Base-by-base conservation (phyloP, 2,329 filamentous ascomycete genomes). In the Fusarium buxicola region DNA sequence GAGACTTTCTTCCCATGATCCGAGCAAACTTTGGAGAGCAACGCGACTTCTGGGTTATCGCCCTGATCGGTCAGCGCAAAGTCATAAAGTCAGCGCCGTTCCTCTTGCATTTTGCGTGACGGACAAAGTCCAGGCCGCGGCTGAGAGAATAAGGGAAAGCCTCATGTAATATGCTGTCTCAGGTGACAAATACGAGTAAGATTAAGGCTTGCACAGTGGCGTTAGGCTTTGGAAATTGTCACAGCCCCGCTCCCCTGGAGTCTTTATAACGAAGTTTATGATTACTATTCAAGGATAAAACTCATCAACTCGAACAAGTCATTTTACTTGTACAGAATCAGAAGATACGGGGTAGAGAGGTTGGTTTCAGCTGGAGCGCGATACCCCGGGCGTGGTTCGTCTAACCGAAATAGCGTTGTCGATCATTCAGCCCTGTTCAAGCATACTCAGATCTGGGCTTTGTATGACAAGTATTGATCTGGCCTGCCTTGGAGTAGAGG, bases 61-160 rank as follows among this genome's bases (percentile, higher is more conserved):
- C 60, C 56, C 40, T 72, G 64, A 28, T 66, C 63, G 28, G 46
- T 43, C 24, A 69, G 55, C n/a, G n/a, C n/a, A n/a, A n/a, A n/a
- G n/a, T n/a, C 18, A 62, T 34, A 35, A 65, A 68, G 50, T 69
- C 68, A n/a, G 55, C 46, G n/a, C 52, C 63, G 8, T 59, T 28
- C 32, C 24, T 49, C 8, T 41, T 47, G 9, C 49, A 31, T 46
- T 47, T 34, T 45, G 16, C n/a, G 32, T 15, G 13, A 53, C 35
- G 32, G 36, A 47, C 65, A 13, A 31, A 4, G n/a, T 13, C 27
- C 27, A 38, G 34, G 18, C 16, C 9, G 9, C 1, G n/a, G 21
- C 10, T 15, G 27, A 25, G 13, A 50, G n/a, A 11, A 41, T 1
- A 9, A 13, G 16, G 15, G 5, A 13, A 16, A 31, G 18, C 18